Evolutionary conservation across 129 eudicot species (phyloP), one percentile per base, ranked within the genome.

Genomic region (Calendula officinalis): DNA sequence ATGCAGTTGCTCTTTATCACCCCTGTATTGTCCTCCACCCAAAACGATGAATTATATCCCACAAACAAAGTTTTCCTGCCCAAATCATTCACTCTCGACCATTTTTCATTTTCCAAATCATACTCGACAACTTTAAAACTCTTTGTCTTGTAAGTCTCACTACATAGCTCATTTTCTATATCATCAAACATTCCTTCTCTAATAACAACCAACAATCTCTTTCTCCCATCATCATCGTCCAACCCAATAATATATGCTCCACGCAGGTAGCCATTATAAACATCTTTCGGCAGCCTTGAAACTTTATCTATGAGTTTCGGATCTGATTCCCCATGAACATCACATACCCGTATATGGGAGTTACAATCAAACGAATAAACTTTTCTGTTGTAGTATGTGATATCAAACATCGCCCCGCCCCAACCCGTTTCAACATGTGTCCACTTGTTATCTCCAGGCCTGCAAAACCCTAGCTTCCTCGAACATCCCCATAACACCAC

Each of bases 1-100:
- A 50, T 50, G 56, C 56, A 50, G 17, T 50, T 50, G 8, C 56
- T 50, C 56, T 50, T 50, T 15, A 50, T 50, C 27, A 50, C 56
- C 11, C 56, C 34, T 17, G 35, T 13, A 33, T 30, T 15, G 56
- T 50, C 56, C 7, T 50, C 35, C 0, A 50, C 7, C 35, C 56
- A 7, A 50, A 50, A 50, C 34, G 35, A 2, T 8, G 56, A 50
- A 17, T 8, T 50, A 50, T 50, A 5, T 7, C 35, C 56, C 3
- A 50, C 56, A 7, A 50, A 50, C 56, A 50, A 50, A 17, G 56
- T 50, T 17, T 50, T 50, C 27, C 30, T 50, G 15, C 35, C 56
- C 8, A 50, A 16, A 3, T 50, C 35, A 2, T 50, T 50, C 56
- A 50, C 35, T 16, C 1, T 50, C 30, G 35, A 50, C 56, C 56